Percentiles rank a stretch among this genome's conserved stretches.
These are phyloP conservation scores for Eucalyptus albens DNA, from an alignment of 345 rosid species.

Conservation along the genomic window DNA sequence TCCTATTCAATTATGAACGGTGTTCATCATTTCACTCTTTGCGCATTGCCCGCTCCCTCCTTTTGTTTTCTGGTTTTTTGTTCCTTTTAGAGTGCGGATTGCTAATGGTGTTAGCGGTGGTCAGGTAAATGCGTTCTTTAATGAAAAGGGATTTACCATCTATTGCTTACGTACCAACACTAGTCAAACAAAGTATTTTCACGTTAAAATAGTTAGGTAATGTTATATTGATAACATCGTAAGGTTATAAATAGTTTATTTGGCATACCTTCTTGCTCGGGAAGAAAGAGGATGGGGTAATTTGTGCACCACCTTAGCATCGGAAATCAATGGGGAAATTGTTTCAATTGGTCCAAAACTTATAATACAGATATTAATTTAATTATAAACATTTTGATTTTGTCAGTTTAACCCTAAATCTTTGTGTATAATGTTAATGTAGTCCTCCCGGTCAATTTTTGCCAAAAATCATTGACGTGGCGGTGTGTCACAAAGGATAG, in stretches of 20 bases:
- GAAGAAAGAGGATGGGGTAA: not conserved
- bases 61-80: too few relatives aligned
- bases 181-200: too few relatives aligned
- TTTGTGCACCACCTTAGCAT: not conserved
- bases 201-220: too few relatives aligned
- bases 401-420: not conserved
- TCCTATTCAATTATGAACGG: too few relatives aligned
- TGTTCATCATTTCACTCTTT: not conserved
- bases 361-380: not conserved
- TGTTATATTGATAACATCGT: not conserved
- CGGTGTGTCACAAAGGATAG: too few relatives aligned
- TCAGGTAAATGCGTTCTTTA: too few relatives aligned
- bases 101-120: too few relatives aligned
- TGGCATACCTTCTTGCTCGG: not conserved
- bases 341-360: not conserved
- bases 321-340: not conserved
- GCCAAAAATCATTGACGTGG: rapidly evolving
- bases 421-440: too few relatives aligned
- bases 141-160: too few relatives aligned
- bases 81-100: too few relatives aligned
- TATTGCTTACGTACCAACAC: too few relatives aligned
- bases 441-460: not conserved
- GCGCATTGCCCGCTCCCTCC: not conserved
- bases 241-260: not conserved
- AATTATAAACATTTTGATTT: not conserved